Conservation (phyloP, 352 stramenopile genomes). For the Globisporangium viniferum region DNA sequence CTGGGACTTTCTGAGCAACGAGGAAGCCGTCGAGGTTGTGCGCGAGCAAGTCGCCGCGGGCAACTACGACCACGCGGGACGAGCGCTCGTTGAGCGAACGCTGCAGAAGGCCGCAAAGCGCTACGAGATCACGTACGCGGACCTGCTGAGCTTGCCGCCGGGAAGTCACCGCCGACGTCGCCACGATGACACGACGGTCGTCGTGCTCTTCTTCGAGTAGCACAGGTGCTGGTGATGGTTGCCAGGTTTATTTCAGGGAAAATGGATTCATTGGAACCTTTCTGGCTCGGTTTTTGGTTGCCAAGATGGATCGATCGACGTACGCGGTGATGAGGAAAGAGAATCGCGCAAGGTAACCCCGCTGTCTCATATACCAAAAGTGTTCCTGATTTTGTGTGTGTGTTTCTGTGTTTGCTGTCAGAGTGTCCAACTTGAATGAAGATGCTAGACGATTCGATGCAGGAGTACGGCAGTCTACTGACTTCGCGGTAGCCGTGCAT, state of each 20-base stretch:
- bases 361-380: neutral
- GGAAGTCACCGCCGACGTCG: constrained; percentile 80
- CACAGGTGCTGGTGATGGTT: neutral
- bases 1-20: constrained; percentile 96
- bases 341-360: neutral
- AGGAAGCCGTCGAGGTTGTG: constrained; percentile 94
- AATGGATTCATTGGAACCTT: neutral
- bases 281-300: neutral
- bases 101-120: constrained; percentile 72
- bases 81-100: constrained; percentile 75
- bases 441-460: neutral
- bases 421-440: neutral
- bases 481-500: no score
- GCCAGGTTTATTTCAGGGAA: no score
- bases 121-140: constrained; percentile 78
- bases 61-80: constrained; percentile 69
- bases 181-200: constrained; percentile 92
- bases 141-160: constrained; percentile 78
- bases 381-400: neutral
- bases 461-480: neutral
- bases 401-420: neutral
- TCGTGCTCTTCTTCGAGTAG: constrained; percentile 88
- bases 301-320: neutral
- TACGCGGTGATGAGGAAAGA: neutral
- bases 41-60: constrained; percentile 48